A percentile compares a stretch with the other conserved stretches of the same genome.
Conservation (phyloP, 164 flowering plant species). For the Umbellularia californica region DNA sequence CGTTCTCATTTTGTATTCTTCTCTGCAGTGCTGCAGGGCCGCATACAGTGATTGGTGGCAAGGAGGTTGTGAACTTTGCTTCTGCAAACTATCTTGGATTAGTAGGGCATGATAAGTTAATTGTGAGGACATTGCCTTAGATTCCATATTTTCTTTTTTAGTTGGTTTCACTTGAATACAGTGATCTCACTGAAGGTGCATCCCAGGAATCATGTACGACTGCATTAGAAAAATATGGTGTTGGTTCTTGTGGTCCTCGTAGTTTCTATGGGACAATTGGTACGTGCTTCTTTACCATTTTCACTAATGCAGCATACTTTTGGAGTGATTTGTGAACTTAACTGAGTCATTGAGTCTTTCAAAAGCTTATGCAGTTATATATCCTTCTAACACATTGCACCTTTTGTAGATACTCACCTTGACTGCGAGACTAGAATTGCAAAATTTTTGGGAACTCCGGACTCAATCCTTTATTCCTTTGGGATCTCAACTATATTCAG, state of each 20-base stretch:
- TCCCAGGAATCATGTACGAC: constrained; percentile 81
- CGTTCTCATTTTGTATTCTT: constrained; percentile 17
- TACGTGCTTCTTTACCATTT: constrained; percentile 17
- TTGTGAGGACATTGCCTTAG: constrained; percentile 38
- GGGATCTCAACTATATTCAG: constrained; percentile 98
- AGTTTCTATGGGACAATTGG: constrained; percentile 99
- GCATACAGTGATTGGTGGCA: constrained; percentile 67
- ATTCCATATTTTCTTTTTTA: constrained; percentile 2
- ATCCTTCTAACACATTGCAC: constrained; percentile 10
- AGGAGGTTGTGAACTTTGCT: constrained; percentile 90
- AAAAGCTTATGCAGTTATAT: neutral
- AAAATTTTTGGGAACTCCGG: constrained; percentile 89
- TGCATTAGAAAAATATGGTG: constrained; percentile 95
- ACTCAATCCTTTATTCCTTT: constrained; percentile 91
- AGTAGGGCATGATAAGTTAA: constrained; percentile 68
- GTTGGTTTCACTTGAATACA: neutral
- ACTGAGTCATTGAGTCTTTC: too few species aligned
- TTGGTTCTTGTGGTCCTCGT: constrained; percentile 99
- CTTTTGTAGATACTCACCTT: constrained; percentile 81
- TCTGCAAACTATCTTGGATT: constrained; percentile 97
- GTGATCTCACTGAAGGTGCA: constrained; percentile 5
- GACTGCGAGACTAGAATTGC: constrained; percentile 96
- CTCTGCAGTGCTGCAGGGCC: constrained; percentile 88
- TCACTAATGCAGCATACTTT: neutral
- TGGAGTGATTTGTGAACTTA: neutral